Percentiles rank a stretch among this genome's conserved stretches.
Conservation (phyloP, 192 early-diverging fungal species). For the Neocallimastix lanati region DNA sequence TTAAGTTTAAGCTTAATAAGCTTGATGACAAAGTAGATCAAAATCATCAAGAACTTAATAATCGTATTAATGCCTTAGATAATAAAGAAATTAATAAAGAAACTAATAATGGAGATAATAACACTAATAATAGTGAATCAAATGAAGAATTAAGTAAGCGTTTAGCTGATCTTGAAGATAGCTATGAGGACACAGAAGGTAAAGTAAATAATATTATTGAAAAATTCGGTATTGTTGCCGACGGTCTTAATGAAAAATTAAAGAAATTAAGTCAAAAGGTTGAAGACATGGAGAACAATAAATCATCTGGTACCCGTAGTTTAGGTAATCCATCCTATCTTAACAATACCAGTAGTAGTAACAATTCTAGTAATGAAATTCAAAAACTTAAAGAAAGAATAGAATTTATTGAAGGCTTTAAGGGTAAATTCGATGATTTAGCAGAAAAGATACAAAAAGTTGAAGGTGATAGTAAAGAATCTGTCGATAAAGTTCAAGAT, state of each 20-base stretch:
- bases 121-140: neutral
- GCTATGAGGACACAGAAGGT: neutral
- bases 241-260: neutral
- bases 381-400: neutral
- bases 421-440: neutral
- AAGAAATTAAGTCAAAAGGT: neutral
- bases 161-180: neutral
- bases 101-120: no score
- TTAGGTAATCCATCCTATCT: no score
- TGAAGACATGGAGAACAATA: neutral
- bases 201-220: neutral
- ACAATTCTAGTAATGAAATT: neutral
- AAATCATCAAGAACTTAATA: neutral
- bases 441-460: neutral
- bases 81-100: no score
- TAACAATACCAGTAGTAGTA: no score
- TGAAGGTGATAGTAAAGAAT: no score
- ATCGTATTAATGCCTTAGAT: neutral
- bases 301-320: neutral
- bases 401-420: neutral
- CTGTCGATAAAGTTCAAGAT: no score
- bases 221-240: neutral
- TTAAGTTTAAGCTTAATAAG: neutral
- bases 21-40: neutral
- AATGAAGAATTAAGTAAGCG: neutral